phyloP scores from a whole-genome alignment of 2,329 filamentous ascomycete genomes.

The Macrophomina phaseolina region DNA sequence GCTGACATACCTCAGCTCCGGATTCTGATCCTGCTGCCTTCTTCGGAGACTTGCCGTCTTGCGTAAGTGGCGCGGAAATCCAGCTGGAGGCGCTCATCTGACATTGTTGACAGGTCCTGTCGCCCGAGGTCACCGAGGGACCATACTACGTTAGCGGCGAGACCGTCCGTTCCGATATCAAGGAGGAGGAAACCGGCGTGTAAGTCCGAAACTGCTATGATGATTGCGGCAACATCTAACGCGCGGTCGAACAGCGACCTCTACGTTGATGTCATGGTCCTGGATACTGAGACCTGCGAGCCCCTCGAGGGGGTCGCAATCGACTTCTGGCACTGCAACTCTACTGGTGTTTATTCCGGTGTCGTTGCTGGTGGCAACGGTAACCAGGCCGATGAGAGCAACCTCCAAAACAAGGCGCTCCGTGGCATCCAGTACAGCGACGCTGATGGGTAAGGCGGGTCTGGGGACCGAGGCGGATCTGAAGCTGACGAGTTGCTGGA shows the following conservation, averaged over 20 bases:
- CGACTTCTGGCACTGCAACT: constrained; percentile 59
- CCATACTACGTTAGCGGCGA: constrained; percentile 56
- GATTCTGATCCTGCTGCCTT: constrained; percentile 33
- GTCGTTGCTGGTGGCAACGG: constrained; percentile 52
- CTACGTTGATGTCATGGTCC: constrained; percentile 55
- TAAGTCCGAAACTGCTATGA: neutral
- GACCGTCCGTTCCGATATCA: constrained; percentile 56
- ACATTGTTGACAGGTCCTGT: constrained; percentile 28
- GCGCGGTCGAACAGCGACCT: constrained; percentile 33
- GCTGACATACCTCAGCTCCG: constrained; percentile 30
- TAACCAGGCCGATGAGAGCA: constrained; percentile 40
- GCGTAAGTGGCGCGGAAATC: constrained; percentile 27
- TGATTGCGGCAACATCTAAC: constrained; percentile 44
- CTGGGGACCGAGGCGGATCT: too few species aligned
- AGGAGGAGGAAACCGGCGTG: constrained; percentile 52
- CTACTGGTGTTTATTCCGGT: constrained; percentile 50
- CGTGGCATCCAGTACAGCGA: constrained; percentile 57
- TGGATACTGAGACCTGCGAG: constrained; percentile 61
- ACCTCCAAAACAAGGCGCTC: constrained; percentile 48
- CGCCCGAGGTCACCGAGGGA: constrained; percentile 41
- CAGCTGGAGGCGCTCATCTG: neutral
- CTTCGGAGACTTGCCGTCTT: constrained; percentile 40
- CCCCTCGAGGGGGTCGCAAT: constrained; percentile 55
- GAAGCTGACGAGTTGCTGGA: neutral
- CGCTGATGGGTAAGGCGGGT: constrained; percentile 42